Base-by-base conservation (phyloP, 192 early-diverging fungal genomes). In the Chytriomyces sp. region DNA sequence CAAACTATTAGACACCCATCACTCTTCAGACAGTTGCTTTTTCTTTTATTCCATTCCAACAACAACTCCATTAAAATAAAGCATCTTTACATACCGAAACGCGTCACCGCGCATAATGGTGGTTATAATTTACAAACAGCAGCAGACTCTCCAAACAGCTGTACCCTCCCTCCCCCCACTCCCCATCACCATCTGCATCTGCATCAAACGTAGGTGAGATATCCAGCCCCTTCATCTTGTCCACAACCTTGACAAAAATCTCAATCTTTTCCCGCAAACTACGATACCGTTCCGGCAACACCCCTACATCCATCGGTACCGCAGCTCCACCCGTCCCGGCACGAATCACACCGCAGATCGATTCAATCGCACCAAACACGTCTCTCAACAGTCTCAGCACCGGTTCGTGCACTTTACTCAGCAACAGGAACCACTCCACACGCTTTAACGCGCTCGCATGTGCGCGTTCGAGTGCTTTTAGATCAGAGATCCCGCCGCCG, bases 1-100 rank as follows among this genome's bases (percentile, higher is more conserved):
- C 62, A 9, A 69, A 80, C 45, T 83, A 79, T 50, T 83, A 13
- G 65, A 72, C 11, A 60, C 20, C 23, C 75, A 53, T 35, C 61
- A 46, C 16, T 67, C 20, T 67, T 23, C 5, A 64, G 20, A 20
- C 20, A 59, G 57, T n/a, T 59, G 13, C 57, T 59, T 59, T 59
- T 59, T 3, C 16, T 59, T 59, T 59, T 4, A 20, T 59, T 59
- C 20, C 20, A 4, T 59, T 16, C 57, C 16, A 59, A 59, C 20
- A 16, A 64, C 16, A 64, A 64, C 13, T 64, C 13, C 35, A 23
- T 64, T 43, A 64, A 23, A 23, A 64, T 26, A 26, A 13, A 64
- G n/a, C 18, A 59, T 13, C 8, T 47, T 68, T 47, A 48, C 16
- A 57, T 57, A 68, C 16, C 11, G 9, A 48, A 20, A 45, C 46